Percentiles rank a stretch among this genome's conserved stretches.
Conservation (phyloP, 805 yeast genomes). For the Starmerella asiatica region DNA sequence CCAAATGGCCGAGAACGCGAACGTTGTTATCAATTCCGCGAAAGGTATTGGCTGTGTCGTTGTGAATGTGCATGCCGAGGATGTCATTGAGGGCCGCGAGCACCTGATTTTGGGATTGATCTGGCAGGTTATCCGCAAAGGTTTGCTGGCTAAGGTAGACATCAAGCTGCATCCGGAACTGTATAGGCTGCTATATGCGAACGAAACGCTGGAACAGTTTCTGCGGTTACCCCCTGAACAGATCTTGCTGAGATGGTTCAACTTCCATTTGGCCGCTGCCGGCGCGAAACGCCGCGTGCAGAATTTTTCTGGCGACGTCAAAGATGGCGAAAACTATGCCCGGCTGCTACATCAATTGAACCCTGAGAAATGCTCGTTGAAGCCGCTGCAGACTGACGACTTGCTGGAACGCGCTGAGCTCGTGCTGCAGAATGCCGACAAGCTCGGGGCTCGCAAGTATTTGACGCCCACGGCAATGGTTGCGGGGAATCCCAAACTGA, state of each 20-base stretch:
- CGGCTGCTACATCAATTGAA: conserved; percentile 76
- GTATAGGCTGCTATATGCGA: conserved; percentile 86
- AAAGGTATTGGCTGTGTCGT: conserved; percentile 98
- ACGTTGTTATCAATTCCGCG: conserved; percentile 94
- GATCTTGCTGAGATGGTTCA: conserved; percentile 92
- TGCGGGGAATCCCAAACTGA: conserved; percentile 91
- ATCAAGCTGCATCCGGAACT: conserved; percentile 93
- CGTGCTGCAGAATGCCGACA: conserved; percentile 75
- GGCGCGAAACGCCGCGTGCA: conserved; percentile 73
- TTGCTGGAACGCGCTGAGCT: conserved; percentile 74
- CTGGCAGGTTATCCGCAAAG: conserved; percentile 97
- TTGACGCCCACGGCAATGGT: conserved; percentile 86
- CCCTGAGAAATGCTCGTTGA: conserved; percentile 66
- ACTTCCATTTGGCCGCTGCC: conserved; percentile 88
- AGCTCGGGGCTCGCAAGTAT: conserved; percentile 82
- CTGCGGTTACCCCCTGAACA: conserved; percentile 95
- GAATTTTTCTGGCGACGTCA: conserved; percentile 76
- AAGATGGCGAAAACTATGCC: conserved; percentile 93
- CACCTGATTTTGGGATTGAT: conserved; percentile 88
- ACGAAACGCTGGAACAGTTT: conserved; percentile 93
- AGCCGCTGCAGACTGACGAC: conserved; percentile 70
- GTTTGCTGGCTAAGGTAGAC: conserved; percentile 85
- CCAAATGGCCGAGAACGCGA: conserved; percentile 93
- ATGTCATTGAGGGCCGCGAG: conserved; percentile 91
- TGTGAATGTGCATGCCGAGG: conserved; percentile 91